These are phyloP conservation scores for Arctium minus DNA, from an alignment of 129 eudicot genomes.

Conservation along the genomic window DNA sequence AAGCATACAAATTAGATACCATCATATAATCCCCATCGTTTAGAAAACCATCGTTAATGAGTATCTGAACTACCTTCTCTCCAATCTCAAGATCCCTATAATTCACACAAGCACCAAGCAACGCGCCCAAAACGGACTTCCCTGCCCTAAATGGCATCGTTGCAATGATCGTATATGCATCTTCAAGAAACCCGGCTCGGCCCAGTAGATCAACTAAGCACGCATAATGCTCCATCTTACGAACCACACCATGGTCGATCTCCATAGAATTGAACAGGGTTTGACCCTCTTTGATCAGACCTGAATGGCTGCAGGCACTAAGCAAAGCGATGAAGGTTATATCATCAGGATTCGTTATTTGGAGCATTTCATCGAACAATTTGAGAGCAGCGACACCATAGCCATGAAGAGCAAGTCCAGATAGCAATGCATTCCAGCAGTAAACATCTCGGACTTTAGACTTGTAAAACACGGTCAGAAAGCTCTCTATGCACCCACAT, in stretches of 20 bases:
- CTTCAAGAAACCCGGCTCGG: conserved; percentile 41
- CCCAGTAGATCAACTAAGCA: conserved; percentile 62
- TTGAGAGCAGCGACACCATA: conserved; percentile 34
- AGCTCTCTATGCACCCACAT: conserved; percentile 42
- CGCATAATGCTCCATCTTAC: conserved; percentile 42
- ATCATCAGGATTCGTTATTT: conserved; percentile 35
- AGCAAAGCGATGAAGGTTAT: conserved; percentile 49
- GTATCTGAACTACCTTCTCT: conserved; percentile 35
- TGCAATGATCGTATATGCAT: conserved; percentile 34
- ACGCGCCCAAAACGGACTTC: conserved; percentile 40
- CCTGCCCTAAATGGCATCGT: conserved; percentile 54
- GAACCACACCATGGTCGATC: conserved; percentile 17
- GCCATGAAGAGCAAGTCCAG: conserved; percentile 53
- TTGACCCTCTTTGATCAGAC: conserved; percentile 40
- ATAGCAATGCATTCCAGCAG: conserved; percentile 48
- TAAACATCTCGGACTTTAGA: conserved; percentile 31
- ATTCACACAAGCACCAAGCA: conserved; percentile 59
- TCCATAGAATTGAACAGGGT: conserved; percentile 35
- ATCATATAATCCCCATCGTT: conserved; percentile 56
- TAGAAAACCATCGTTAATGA: conserved; percentile 7
- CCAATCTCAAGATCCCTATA: conserved; percentile 43
- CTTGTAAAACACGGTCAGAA: conserved; percentile 45
- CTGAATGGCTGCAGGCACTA: conserved; percentile 55
- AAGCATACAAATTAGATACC: conserved; percentile 52
- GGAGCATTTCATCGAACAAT: conserved; percentile 28